Evolutionary conservation across 192 early-diverging fungal genomes (phyloP), one percentile per base, ranked within the genome.

Genomic region (Cetraspora pellucida): DNA sequence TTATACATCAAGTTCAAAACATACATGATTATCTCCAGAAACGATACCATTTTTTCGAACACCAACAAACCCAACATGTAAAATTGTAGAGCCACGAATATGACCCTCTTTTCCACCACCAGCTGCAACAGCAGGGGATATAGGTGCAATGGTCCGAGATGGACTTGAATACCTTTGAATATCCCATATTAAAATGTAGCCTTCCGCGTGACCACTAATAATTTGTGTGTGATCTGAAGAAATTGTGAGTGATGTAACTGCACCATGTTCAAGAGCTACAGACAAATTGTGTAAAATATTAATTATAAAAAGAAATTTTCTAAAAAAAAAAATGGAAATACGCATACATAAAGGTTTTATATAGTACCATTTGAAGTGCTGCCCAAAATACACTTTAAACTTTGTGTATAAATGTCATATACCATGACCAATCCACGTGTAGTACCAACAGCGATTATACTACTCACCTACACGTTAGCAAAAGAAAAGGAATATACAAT

Each of bases 101-200:
- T 89, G 88, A 13, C 88, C 88, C 77, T 86, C 83, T 67, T 85
- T 89, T 63, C 85, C 57, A 37, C 84, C 83, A 19, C 83, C 77
- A 13, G 84, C 50, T n/a, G 86, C 84, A 69, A 78, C 78, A 16
- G 83, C 77, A 45, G 75, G 66, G 3, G 83, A 75, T 46, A 89
- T 82, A 1, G 88, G 88, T 30, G 82, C 80, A 23, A 89, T 88
- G 58, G 85, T 85, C 19, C 85, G 77, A 25, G 84, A 77, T 28
- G 87, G 87, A 7, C 64, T 74, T 21, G 58, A 72, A 7, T 87
- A 82, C 19, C 86, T 82, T 63, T 78, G 74, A 49, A 89, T 74
- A 63, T 89, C 86, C 88, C 88, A 89, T 8, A 89, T 79, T 44
- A 88, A 83, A 71, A 89, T 86, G 50, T 82, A 81, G 19, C 88